phyloP scores from a whole-genome alignment of 2,329 filamentous ascomycete genomes.

The Penicillium sclerotigenum region DNA sequence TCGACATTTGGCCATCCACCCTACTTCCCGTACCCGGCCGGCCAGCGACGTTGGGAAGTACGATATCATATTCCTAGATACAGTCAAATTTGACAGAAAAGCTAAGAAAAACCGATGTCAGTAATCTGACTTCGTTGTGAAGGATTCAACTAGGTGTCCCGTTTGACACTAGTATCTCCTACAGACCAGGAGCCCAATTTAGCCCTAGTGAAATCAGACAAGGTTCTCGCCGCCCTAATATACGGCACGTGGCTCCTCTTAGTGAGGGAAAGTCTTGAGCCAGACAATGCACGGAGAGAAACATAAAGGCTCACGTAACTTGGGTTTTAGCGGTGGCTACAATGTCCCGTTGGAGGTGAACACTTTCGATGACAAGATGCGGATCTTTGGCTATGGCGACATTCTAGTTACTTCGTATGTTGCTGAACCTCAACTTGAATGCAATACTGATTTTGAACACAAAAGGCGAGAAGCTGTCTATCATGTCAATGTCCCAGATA shows the following conservation, averaged over 20 bases:
- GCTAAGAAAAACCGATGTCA: too few species aligned
- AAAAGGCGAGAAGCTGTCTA: not conserved
- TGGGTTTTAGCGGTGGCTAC: slow-evolving; percentile 70
- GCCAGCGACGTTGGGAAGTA: slow-evolving; percentile 67
- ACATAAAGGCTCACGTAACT: slow-evolving; percentile 43
- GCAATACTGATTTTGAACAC: not conserved
- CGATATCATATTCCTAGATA: slow-evolving; percentile 82
- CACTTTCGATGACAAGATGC: slow-evolving; percentile 78
- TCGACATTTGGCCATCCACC: slow-evolving; percentile 78
- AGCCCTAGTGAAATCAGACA: slow-evolving; percentile 82
- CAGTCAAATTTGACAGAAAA: slow-evolving; percentile 11
- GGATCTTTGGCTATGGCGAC: slow-evolving; percentile 77
- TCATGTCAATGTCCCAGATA: slow-evolving; percentile 52
- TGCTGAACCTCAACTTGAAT: slow-evolving; percentile 26
- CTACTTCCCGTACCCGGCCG: slow-evolving; percentile 73
- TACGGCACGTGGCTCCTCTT: slow-evolving; percentile 63
- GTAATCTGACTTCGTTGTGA: too few species aligned
- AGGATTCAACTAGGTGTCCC: slow-evolving; percentile 58
- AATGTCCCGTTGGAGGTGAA: slow-evolving; percentile 79
- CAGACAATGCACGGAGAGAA: not conserved
- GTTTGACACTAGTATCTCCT: slow-evolving; percentile 83
- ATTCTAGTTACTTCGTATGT: slow-evolving; percentile 78
- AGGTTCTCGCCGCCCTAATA: slow-evolving; percentile 78
- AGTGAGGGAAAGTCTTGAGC: not conserved
- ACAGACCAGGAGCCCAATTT: slow-evolving; percentile 78